Base-by-base conservation (phyloP, 345 rosid genomes). In the Aegle marmelos region DNA sequence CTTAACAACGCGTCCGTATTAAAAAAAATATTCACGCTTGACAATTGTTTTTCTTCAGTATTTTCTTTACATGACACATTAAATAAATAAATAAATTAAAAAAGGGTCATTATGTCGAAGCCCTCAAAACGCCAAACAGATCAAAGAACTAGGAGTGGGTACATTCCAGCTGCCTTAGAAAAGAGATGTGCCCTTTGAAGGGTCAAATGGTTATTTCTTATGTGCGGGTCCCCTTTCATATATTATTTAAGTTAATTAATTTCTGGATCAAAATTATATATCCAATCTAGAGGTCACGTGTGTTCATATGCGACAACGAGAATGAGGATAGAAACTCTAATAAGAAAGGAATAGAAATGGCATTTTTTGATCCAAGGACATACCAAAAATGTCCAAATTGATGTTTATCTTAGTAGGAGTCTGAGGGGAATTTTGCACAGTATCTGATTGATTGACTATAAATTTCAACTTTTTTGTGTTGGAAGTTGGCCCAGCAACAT, bases 261-360 rank as follows among this genome's bases (percentile, higher is more conserved):
- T 19, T 33, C 16, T 39, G 72, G 19, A 57, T 36, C 65, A 77
- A 30, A 45, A 85, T 14, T n/a, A 37, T 36, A 21, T 11, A 19
- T 14, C 56, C 73, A 64, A 45, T 45, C 50, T 45, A 45, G 48
- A 34, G 65, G 63, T 80, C 75, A 81, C 70, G 17, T 76, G 79
- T 78, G 78, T 67, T 75, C 59, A 61, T 60, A 73, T n/a, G 69
- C 58, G 69, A 56, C 76, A 27, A 79, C 70, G 71, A 31, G 78
- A 76, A 62, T 54, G 58, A 66, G 63, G 80, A 82, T 79, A 73
- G 84, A 84, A 83, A 80, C 72, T 53, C 2, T 56, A 71, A 11
- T 70, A 37, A 64, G 75, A 81, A 81, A 76, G 81, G 85, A 81
- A 87, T 22, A 76, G 78, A 86, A 81, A 75, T 39, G 22, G 73